Evolutionary conservation across 78 protist species (phyloP), one percentile per base, ranked within the genome.

Genomic region (Creolimax fragrantissima): DNA sequence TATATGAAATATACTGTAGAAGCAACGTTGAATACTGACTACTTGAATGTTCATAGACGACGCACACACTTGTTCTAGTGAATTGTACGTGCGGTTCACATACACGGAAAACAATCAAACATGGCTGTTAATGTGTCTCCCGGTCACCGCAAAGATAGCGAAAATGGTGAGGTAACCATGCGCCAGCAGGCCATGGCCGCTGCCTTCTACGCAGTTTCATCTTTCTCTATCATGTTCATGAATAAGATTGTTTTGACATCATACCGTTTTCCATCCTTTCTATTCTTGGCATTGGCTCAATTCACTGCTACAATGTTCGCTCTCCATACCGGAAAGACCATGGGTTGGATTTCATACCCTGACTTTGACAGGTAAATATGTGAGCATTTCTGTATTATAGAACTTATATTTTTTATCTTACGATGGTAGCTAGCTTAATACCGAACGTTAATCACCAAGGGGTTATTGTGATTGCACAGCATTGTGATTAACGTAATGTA

Each of bases 201-300:
- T 17, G 32, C 44, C 42, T 35, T 84, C n/a, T 93, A 93, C 58
- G 94, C 74, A 36, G 32, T 2, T 3, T 0, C 92, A 2, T 83
- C 90, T 7, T 24, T 90, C 41, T 41, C 44, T 85, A 93, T 93
- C 41, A 41, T 89, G 32, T 81, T 93, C n/a, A 58, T 44, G 11
- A 93, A 93, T 90, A 89, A 90, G 88, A 3, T 42, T 39, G 88
- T 90, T 37, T 44, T 93, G 5, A 84, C 93, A 7, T 2, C 41
- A 45, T 93, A 67, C 44, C 83, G 24, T 1, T 93, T 58, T n/a
- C 89, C 92, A n/a, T 67, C 94, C 44, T 66, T 58, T 35, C n/a
- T 3, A 44, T 2, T 47, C 11, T n/a, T 89, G 45, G 94, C 92
- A 5, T 35, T 45, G 3, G 2, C 90, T 43, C 89, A 81, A 42